Evolutionary conservation across 129 eudicot genomes (phyloP).

Genomic region (Lactuca saligna): DNA sequence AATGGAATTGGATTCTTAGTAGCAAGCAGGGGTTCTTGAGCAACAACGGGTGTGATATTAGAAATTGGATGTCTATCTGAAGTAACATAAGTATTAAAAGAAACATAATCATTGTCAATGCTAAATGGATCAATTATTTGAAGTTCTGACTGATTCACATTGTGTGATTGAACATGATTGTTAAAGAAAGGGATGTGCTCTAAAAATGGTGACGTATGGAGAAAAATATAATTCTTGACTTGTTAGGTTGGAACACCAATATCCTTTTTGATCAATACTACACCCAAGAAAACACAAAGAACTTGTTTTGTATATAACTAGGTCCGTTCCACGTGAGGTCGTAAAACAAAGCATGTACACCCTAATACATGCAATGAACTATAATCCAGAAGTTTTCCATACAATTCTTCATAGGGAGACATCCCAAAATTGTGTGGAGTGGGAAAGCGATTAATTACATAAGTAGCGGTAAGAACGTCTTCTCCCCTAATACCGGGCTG

Average conservation of each 20-base stretch:
- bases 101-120: no score
- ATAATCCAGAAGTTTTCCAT: not conserved
- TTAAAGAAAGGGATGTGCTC: not conserved
- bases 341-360: not conserved
- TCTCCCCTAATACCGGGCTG: no score
- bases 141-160: no score
- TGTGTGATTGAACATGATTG: not conserved
- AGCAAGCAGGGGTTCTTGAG: not conserved
- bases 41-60: not conserved
- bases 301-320: no score
- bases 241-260: not conserved
- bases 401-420: not conserved
- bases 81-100: no score
- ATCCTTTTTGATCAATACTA: no score
- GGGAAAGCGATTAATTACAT: not conserved
- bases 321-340: no score
- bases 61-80: no score
- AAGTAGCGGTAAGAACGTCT: not conserved
- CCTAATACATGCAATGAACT: not conserved
- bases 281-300: no score
- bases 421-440: not conserved
- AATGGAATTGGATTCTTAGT: no score
- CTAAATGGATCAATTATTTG: no score
- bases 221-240: not conserved
- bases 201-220: not conserved